Evolutionary conservation across 2,329 filamentous ascomycete species (phyloP), one percentile per base, ranked within the genome.

Genomic region (Macrophomina tecta): DNA sequence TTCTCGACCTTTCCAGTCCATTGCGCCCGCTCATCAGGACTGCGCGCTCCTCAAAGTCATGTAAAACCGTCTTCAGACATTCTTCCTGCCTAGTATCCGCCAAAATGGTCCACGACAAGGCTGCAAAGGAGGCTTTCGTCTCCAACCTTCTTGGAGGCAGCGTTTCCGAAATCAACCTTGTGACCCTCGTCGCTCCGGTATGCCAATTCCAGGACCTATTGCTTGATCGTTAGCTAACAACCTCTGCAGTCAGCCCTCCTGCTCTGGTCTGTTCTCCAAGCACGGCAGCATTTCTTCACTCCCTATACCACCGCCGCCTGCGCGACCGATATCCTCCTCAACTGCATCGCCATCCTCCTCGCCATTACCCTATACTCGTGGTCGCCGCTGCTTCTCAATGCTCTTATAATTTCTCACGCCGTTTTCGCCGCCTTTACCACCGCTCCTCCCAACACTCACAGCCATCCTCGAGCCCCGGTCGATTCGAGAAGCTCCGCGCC

Each of bases 71-170:
- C 30, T 14, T 36, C n/a, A 28, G 28, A 16, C 23, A 2, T 42
- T 65, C 5, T 8, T 42, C 7, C 52, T 14, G n/a, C 46, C 32
- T 28, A 34, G n/a, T 5, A 65, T 46, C 55, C 16, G 62, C 23
- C 65, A 52, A 67, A 46, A 67, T 62, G 68, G 66, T 68, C 16
- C 52, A 52, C 58, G 97, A 97, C 84, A 99, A 97, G 82, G 87
- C 91, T 74, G 85, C 91, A 72, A 99, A 99, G 82, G 94, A 97
- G 83, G 93, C 93, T 76, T 97, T 97, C 78, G 95, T 99, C 75
- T 97, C 94, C 65, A 92, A 93, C 77, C 87, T 97, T 36, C 89
- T 90, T 6, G 95, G 95, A 48, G 93, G 95, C 68, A 86, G 89
- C 38, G 89, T 97, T 68, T 82, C 85, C 72, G 95, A 99, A 78